phyloP scores from a whole-genome alignment of 2,329 filamentous ascomycete genomes.

The Phialocephala subalpina region DNA sequence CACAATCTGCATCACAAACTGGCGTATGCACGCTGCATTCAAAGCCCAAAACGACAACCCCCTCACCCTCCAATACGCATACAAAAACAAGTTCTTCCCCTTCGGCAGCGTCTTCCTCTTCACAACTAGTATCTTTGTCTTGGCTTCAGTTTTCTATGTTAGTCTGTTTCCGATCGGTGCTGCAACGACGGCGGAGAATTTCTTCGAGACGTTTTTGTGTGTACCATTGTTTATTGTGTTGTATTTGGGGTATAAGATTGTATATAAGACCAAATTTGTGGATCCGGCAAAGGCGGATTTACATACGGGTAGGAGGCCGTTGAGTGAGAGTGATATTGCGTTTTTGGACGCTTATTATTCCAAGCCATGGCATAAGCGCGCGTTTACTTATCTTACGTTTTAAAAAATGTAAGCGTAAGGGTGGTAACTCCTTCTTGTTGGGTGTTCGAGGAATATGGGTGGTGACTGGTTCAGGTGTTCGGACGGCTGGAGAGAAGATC shows the following conservation, averaged over 20 bases:
- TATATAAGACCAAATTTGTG: conserved; percentile 9
- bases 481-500: neutral
- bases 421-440: neutral
- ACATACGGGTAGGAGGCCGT: conserved; percentile 8
- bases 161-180: conserved; percentile 5
- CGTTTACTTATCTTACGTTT: conserved; percentile 1
- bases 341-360: conserved; percentile 10
- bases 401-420: neutral
- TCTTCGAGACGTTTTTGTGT: conserved; percentile 14
- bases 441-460: neutral
- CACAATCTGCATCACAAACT: conserved; percentile 10
- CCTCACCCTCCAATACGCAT: conserved; percentile 13
- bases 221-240: conserved; percentile 7
- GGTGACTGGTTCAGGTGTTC: neutral
- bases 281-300: conserved; percentile 8
- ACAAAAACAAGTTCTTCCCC: conserved; percentile 10
- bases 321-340: conserved; percentile 8
- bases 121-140: neutral
- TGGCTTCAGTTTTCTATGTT: conserved; percentile 5
- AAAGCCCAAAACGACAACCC: conserved; percentile 12
- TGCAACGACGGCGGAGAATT: neutral
- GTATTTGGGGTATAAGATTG: conserved; percentile 10
- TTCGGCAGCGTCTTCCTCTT: conserved; percentile 5
- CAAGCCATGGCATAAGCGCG: conserved; percentile 4
- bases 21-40: conserved; percentile 13